Evolutionary conservation across 2,329 filamentous ascomycete species (phyloP).

Genomic region (Leptographium galeiforme): DNA sequence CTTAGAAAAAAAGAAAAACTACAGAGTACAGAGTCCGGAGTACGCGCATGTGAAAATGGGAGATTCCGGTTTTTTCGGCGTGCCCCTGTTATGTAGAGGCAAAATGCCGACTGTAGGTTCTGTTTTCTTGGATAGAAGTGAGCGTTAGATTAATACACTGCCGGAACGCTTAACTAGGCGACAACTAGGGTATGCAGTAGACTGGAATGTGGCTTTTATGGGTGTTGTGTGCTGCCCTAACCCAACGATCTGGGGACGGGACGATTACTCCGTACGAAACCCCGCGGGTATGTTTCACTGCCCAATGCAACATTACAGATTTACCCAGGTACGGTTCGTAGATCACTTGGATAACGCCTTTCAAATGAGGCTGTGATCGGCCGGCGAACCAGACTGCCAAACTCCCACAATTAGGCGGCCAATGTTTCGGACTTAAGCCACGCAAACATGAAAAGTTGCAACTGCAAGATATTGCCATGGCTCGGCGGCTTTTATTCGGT

Average conservation of each 20-base stretch:
- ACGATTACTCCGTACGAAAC: background rate
- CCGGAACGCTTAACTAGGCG: too few species aligned
- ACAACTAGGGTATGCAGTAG: too few species aligned
- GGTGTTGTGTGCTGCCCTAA: background rate
- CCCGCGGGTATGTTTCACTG: background rate
- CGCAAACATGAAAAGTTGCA: background rate
- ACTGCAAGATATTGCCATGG: background rate
- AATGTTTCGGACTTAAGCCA: background rate
- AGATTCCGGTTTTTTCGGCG: background rate
- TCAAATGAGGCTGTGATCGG: slow-evolving; percentile 10
- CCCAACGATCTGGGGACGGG: background rate
- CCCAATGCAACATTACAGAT: background rate
- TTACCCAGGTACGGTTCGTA: background rate
- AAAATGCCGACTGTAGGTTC: too few species aligned
- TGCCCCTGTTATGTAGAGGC: too few species aligned
- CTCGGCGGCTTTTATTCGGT: too few species aligned
- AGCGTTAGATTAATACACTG: too few species aligned
- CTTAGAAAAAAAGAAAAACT: background rate
- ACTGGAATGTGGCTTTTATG: background rate
- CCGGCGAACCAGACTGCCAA: background rate
- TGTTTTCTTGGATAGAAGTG: too few species aligned
- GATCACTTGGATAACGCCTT: slow-evolving; percentile 4
- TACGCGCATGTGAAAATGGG: background rate
- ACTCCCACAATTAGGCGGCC: background rate
- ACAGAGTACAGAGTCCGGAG: too few species aligned